phyloP scores from a whole-genome alignment of 768 basidiomycete species.

The Hygrophoropsis aurantiaca region DNA sequence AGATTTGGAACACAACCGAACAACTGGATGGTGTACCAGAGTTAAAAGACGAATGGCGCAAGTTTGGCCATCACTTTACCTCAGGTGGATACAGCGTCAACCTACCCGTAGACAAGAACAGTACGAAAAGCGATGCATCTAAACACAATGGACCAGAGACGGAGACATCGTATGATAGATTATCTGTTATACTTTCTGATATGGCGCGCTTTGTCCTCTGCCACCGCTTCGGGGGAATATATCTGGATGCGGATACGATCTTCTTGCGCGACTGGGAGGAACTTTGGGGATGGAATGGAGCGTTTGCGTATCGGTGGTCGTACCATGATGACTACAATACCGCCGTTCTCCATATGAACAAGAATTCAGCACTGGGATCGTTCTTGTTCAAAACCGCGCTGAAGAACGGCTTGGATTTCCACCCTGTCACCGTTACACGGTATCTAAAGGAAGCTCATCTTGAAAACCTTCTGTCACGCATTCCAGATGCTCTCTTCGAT shows the following conservation, averaged over 20 bases:
- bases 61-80: slow-evolving; percentile 79
- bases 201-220: slow-evolving; percentile 96
- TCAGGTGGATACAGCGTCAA: slow-evolving; percentile 78
- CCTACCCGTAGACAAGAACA: slow-evolving; percentile 21
- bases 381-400: slow-evolving; percentile 92
- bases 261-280: slow-evolving; percentile 96
- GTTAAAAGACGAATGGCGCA: slow-evolving; percentile 85
- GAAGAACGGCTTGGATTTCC: slow-evolving; percentile 91
- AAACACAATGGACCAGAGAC: slow-evolving; percentile 60
- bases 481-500: slow-evolving; percentile 93
- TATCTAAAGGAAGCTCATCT: slow-evolving; percentile 84
- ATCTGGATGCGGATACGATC: slow-evolving; percentile 92
- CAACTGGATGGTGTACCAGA: slow-evolving; percentile 87
- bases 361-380: slow-evolving; percentile 82
- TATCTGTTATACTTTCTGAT: slow-evolving; percentile 91
- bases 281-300: slow-evolving; percentile 92
- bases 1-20: slow-evolving; percentile 96
- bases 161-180: slow-evolving; percentile 65
- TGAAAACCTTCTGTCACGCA: slow-evolving; percentile 70
- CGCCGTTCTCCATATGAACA: slow-evolving; percentile 86
- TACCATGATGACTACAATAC: slow-evolving; percentile 91
- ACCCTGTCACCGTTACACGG: slow-evolving; percentile 86
- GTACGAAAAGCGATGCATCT: slow-evolving; percentile 15
- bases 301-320: slow-evolving; percentile 96
- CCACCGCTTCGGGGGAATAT: slow-evolving; percentile 92